Evolutionary conservation across 73 alveolate genomes (phyloP).

Genomic region (Breviolum minutum): DNA sequence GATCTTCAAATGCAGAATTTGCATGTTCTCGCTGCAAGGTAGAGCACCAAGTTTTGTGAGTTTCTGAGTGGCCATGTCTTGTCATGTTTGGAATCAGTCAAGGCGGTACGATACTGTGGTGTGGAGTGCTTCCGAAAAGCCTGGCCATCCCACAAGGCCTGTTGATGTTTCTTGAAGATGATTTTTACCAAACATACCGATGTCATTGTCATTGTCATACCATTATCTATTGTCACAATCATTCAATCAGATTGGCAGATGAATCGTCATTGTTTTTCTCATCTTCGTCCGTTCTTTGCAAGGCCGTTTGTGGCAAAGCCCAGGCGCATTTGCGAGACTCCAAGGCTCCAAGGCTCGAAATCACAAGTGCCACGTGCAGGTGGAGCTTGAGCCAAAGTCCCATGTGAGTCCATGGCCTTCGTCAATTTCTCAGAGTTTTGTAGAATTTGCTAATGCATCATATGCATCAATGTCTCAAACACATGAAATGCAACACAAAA

Average conservation of each 20-base stretch:
- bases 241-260: too few relatives aligned
- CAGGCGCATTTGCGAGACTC: background rate
- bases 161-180: background rate
- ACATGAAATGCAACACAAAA: too few relatives aligned
- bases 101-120: slow-evolving; percentile 38
- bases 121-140: slow-evolving; percentile 31
- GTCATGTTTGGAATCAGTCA: too few relatives aligned
- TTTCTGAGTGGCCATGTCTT: background rate
- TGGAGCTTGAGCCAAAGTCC: background rate
- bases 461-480: too few relatives aligned
- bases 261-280: background rate
- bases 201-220: too few relatives aligned
- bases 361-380: too few relatives aligned
- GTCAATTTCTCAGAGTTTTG: background rate
- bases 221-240: too few relatives aligned
- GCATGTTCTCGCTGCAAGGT: slow-evolving; percentile 81
- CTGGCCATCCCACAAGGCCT: slow-evolving; percentile 76
- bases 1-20: slow-evolving; percentile 17
- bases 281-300: background rate
- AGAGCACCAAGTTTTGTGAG: background rate
- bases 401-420: slow-evolving; percentile 14
- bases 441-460: too few relatives aligned
- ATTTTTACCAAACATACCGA: too few relatives aligned
- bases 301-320: slow-evolving; percentile 5
- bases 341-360: too few relatives aligned